These are phyloP conservation scores for Mycena indigotica DNA, from an alignment of 768 basidiomycete genomes.

Conservation along the genomic window DNA sequence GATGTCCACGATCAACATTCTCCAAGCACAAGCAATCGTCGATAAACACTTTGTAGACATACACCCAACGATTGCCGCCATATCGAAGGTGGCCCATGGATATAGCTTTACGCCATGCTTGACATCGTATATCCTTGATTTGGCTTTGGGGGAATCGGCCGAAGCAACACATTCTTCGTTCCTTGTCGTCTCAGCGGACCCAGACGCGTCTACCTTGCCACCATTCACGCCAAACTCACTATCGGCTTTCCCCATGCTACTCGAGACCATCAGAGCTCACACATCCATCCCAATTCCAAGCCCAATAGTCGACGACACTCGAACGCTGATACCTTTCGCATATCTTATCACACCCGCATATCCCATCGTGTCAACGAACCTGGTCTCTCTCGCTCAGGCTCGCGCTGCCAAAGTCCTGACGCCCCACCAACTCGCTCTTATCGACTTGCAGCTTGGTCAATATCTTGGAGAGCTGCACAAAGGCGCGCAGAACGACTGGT, in stretches of 20 bases:
- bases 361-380: conserved; percentile 36
- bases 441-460: conserved; percentile 65
- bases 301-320: conserved; percentile 52
- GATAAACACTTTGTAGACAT: conserved; percentile 23
- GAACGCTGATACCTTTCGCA: conserved; percentile 46
- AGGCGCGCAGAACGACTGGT: conserved; percentile 76
- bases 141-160: conserved; percentile 24
- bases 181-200: conserved; percentile 11
- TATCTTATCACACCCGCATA: conserved; percentile 55
- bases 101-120: conserved; percentile 34
- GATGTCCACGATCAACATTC: conserved; percentile 21
- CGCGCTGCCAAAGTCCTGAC: conserved; percentile 38
- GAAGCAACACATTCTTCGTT: conserved; percentile 32
- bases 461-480: conserved; percentile 65
- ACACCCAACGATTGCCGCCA: conserved; percentile 26
- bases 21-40: conserved; percentile 35
- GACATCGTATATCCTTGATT: conserved; percentile 31
- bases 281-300: conserved; percentile 55
- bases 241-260: conserved; percentile 39
- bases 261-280: conserved; percentile 42
- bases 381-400: conserved; percentile 42
- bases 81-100: conserved; percentile 22
- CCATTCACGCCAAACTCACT: conserved; percentile 40
- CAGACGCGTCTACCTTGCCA: background rate
- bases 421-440: conserved; percentile 39